Evolutionary conservation across 2,329 filamentous ascomycete genomes (phyloP).

Genomic region (Fusarium sp.): DNA sequence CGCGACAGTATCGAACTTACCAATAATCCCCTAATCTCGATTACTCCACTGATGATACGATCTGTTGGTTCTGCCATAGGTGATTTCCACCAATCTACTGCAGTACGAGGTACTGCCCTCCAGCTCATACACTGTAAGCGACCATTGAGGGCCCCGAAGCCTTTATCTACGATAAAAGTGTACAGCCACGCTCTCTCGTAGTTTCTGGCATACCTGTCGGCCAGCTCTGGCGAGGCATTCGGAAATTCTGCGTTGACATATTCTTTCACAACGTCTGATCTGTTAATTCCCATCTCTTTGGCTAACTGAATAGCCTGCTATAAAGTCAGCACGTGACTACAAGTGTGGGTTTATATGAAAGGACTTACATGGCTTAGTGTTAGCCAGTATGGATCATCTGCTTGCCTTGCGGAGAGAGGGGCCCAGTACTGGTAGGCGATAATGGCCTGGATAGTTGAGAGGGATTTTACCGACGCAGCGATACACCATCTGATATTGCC

Average conservation of each 20-base stretch:
- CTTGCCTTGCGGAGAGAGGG: neutral
- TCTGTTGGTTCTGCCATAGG: constrained; percentile 1
- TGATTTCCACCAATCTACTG: constrained; percentile 9
- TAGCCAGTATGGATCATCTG: constrained; percentile 3
- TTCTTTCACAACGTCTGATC: neutral
- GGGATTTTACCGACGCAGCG: neutral
- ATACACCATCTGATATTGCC: constrained; percentile 13
- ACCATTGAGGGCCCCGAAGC: constrained; percentile 4
- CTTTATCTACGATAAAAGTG: constrained; percentile 5
- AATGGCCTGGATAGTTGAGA: constrained; percentile 7
- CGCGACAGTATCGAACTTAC: neutral
- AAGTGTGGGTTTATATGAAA: fast-evolving
- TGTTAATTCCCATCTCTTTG: constrained; percentile 1
- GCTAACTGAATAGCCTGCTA: constrained; percentile 1
- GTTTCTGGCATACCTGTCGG: neutral
- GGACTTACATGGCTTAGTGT: neutral
- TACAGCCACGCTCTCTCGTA: constrained; percentile 10
- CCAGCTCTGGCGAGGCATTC: neutral
- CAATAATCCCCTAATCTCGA: neutral
- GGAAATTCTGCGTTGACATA: constrained; percentile 2
- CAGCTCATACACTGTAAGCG: constrained; percentile 3
- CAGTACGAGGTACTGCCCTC: neutral
- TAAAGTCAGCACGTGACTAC: fast-evolving
- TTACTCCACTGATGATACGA: constrained; percentile 4
- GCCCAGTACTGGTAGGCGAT: constrained; percentile 12